These are phyloP conservation scores for Lactifluus volemus DNA, from an alignment of 768 basidiomycete genomes.

Conservation along the genomic window DNA sequence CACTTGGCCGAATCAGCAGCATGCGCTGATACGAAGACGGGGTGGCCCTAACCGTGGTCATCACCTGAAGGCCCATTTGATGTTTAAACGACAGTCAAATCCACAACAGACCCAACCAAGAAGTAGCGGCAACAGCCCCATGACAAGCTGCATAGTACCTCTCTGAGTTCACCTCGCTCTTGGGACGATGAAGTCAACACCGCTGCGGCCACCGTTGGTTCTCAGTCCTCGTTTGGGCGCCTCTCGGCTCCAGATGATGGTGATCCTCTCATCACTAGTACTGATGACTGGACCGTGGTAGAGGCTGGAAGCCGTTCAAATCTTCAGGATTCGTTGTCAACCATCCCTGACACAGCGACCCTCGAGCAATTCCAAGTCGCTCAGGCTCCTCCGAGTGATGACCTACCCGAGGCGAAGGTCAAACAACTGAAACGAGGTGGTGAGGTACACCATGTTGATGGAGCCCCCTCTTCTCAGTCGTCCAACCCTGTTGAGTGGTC, in stretches of 20 bases:
- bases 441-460: not conserved
- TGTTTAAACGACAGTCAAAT: not conserved
- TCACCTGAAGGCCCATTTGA: not conserved
- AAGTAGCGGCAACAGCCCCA: not conserved
- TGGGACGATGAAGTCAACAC: not conserved
- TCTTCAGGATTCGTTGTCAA: not conserved
- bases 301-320: not conserved
- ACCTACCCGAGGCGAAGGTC: not conserved
- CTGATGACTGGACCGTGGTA: constrained; percentile 9
- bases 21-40: constrained; percentile 23
- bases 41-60: not conserved
- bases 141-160: not conserved
- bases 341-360: not conserved
- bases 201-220: constrained; percentile 5
- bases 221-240: not conserved
- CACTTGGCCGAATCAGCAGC: constrained; percentile 66
- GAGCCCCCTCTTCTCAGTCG: not conserved
- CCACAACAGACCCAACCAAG: not conserved
- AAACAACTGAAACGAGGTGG: not conserved
- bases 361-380: not conserved
- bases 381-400: not conserved
- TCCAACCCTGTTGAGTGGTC: constrained; percentile 1
- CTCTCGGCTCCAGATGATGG: not conserved
- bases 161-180: not conserved
- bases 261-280: not conserved